Evolutionary conservation across 805 yeast species (phyloP).

Genomic region (Cyberlindnera bimundalis): DNA sequence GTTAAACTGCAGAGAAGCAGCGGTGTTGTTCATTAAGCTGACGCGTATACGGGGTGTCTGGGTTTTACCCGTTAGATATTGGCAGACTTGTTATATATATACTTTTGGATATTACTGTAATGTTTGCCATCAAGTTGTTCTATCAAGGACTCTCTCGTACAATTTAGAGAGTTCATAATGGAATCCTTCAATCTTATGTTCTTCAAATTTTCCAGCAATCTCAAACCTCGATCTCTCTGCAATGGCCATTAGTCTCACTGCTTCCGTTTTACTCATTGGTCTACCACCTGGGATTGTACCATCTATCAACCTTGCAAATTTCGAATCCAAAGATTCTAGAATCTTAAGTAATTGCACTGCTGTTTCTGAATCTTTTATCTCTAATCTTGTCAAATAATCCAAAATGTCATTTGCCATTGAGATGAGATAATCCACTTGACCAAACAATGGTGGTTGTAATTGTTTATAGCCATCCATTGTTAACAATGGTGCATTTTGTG

Average conservation of each 20-base stretch:
- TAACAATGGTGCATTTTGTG: constrained; percentile 24
- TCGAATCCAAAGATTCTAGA: constrained; percentile 37
- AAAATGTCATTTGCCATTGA: constrained; percentile 63
- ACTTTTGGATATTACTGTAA: too few species aligned
- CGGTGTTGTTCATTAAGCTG: too few species aligned
- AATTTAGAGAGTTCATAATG: constrained; percentile 43
- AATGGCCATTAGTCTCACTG: constrained; percentile 48
- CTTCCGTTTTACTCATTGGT: constrained; percentile 44
- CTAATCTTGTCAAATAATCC: constrained; percentile 49
- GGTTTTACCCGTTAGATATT: neutral
- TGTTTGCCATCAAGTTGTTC: constrained; percentile 27
- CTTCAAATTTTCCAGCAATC: constrained; percentile 35
- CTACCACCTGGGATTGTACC: constrained; percentile 32
- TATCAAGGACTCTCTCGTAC: constrained; percentile 41
- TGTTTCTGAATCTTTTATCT: constrained; percentile 19
- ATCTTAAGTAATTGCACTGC: constrained; percentile 34
- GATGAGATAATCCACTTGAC: constrained; percentile 61
- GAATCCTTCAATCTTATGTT: constrained; percentile 36
- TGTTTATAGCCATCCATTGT: constrained; percentile 9
- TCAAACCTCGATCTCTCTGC: constrained; percentile 49
- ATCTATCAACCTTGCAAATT: constrained; percentile 37
- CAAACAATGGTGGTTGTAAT: constrained; percentile 37
- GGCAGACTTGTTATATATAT: neutral
- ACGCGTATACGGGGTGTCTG: neutral
- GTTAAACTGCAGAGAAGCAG: too few species aligned